These are phyloP conservation scores for Cladosporium sp. DNA, from an alignment of 2,329 filamentous ascomycete genomes.

Conservation along the genomic window DNA sequence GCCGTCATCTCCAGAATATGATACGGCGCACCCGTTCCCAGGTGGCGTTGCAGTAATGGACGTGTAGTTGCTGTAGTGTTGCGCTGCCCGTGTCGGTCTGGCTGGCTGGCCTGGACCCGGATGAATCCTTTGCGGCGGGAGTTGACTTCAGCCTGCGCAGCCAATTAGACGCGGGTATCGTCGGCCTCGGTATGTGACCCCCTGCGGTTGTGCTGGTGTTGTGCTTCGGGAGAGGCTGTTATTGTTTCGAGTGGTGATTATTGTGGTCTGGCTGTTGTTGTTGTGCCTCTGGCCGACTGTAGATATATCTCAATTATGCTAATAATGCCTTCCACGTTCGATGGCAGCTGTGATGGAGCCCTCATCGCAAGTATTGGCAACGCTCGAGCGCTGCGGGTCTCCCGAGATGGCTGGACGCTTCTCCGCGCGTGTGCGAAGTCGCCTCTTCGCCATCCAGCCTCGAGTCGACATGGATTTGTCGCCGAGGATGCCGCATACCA, in stretches of 20 bases:
- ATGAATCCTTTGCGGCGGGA: constrained; percentile 18
- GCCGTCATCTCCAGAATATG: constrained; percentile 25
- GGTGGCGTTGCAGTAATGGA: constrained; percentile 1
- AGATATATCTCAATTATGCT: background rate
- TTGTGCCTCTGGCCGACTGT: background rate
- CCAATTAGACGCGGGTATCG: constrained; percentile 1
- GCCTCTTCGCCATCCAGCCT: constrained; percentile 13
- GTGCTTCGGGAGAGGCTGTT: background rate
- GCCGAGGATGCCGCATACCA: background rate
- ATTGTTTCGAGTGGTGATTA: background rate
- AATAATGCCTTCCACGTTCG: background rate
- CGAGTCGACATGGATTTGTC: constrained; percentile 12
- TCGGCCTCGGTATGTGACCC: background rate
- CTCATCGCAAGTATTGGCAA: background rate
- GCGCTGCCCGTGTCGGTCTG: constrained; percentile 1
- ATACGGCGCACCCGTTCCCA: background rate
- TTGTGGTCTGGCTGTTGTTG: background rate
- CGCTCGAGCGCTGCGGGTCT: background rate
- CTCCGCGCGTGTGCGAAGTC: constrained; percentile 7
- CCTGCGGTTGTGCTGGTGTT: background rate
- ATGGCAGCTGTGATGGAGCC: background rate
- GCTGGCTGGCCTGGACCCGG: constrained; percentile 8
- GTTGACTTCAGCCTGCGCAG: constrained; percentile 12
- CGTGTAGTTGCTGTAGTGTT: background rate
- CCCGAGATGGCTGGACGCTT: constrained; percentile 7